Conservation (phyloP, 345 rosid genomes). For the Moricandia moricandioides region DNA sequence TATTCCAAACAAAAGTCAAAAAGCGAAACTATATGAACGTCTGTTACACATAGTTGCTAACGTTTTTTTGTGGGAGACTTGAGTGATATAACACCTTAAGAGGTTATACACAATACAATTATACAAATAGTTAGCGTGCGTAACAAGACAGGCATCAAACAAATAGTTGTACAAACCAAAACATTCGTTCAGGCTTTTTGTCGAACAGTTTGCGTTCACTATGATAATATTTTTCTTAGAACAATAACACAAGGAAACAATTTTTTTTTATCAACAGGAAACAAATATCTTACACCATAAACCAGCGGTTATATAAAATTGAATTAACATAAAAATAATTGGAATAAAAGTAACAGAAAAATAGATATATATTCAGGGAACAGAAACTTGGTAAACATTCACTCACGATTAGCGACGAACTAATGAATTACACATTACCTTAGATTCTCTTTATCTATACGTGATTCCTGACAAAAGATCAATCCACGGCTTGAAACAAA, state of each 20-base stretch:
- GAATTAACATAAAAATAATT: not conserved
- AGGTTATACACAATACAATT: too few species aligned
- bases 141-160: not conserved
- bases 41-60: too few species aligned
- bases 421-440: not conserved
- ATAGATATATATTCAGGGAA: not conserved
- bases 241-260: not conserved
- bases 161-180: not conserved
- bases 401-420: not conserved
- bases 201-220: constrained; percentile 3
- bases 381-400: not conserved
- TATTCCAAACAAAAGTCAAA: too few species aligned
- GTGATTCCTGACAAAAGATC: not conserved
- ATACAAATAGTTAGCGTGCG: too few species aligned
- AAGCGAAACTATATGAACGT: too few species aligned
- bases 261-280: too few species aligned
- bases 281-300: not conserved
- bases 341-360: not conserved
- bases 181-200: constrained; percentile 16
- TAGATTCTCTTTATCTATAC: not conserved
- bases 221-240: not conserved
- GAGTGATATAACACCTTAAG: too few species aligned
- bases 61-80: too few species aligned
- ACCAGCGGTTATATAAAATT: not conserved
- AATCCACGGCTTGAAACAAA: not conserved